Evolutionary conservation across 2,329 filamentous ascomycete genomes (phyloP).

Genomic region (Hypoxylon sp.): DNA sequence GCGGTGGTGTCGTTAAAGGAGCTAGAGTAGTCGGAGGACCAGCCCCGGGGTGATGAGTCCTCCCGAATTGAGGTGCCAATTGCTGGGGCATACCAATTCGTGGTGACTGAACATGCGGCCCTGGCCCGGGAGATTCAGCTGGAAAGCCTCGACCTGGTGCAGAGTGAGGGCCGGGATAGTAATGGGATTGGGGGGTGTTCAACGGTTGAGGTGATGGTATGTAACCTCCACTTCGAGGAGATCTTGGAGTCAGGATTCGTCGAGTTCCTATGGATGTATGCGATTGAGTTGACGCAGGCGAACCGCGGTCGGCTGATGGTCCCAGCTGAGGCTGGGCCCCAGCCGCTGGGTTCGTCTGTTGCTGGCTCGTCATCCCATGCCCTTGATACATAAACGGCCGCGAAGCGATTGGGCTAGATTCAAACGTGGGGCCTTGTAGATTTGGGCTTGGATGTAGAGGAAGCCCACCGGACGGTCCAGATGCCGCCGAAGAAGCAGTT

Average conservation of each 20-base stretch:
- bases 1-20: slow-evolving; percentile 44
- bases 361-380: slow-evolving; percentile 42
- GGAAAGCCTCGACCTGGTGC: slow-evolving; percentile 39
- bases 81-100: slow-evolving; percentile 43
- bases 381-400: slow-evolving; percentile 45
- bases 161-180: slow-evolving; percentile 38
- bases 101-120: slow-evolving; percentile 42
- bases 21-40: slow-evolving; percentile 43
- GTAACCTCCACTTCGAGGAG: slow-evolving; percentile 66
- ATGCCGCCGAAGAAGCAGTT: slow-evolving; percentile 41
- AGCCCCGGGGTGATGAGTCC: slow-evolving; percentile 39
- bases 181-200: slow-evolving; percentile 50
- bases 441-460: slow-evolving; percentile 37
- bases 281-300: slow-evolving; percentile 51
- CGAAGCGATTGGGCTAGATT: slow-evolving; percentile 46
- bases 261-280: slow-evolving; percentile 55
- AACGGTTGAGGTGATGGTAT: slow-evolving; percentile 49
- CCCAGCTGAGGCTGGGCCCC: slow-evolving; percentile 43
- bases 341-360: slow-evolving; percentile 43
- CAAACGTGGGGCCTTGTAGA: slow-evolving; percentile 41
- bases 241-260: slow-evolving; percentile 69
- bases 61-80: slow-evolving; percentile 48
- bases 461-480: slow-evolving; percentile 35
- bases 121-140: slow-evolving; percentile 38
- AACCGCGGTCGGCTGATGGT: slow-evolving; percentile 52